These are phyloP conservation scores for Pisolithus thermaeus DNA, from an alignment of 1,284 basidiomycete species.

Conservation along the genomic window DNA sequence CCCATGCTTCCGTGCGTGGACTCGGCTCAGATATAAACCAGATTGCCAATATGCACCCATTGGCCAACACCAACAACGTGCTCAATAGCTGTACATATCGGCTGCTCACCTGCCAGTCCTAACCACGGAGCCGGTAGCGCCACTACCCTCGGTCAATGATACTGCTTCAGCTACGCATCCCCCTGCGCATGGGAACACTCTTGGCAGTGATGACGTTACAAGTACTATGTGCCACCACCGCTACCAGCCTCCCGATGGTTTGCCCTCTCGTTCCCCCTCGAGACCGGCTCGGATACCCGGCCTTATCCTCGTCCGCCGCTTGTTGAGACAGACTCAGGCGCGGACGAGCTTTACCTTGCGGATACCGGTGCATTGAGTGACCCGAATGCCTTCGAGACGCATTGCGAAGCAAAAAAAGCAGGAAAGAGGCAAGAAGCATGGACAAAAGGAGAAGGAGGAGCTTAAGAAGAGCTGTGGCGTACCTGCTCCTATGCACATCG, in stretches of 20 bases:
- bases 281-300: conserved; percentile 57
- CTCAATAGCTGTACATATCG: no score
- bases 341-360: conserved; percentile 65
- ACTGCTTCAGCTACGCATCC: neutral
- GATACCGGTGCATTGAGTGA: conserved; percentile 66
- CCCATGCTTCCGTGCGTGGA: conserved; percentile 36
- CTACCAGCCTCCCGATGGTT: conserved; percentile 17
- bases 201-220: neutral
- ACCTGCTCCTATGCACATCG: conserved; percentile 25
- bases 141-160: conserved; percentile 2
- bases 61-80: conserved; percentile 14
- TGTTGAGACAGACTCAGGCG: conserved; percentile 39
- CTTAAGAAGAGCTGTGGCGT: conserved; percentile 59
- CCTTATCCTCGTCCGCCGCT: conserved; percentile 51
- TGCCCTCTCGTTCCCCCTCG: conserved; percentile 48
- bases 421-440: conserved; percentile 33
- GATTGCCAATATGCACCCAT: conserved; percentile 25
- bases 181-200: neutral
- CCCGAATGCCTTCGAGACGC: conserved; percentile 41
- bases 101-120: conserved; percentile 8
- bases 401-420: conserved; percentile 27
- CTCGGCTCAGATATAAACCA: conserved; percentile 31
- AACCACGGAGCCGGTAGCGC: neutral
- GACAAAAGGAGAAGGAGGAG: conserved; percentile 43
- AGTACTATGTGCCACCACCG: neutral